Evolutionary conservation across 2,329 filamentous ascomycete species (phyloP), one percentile per base, ranked within the genome.

Genomic region (Thielaviopsis punctulata): DNA sequence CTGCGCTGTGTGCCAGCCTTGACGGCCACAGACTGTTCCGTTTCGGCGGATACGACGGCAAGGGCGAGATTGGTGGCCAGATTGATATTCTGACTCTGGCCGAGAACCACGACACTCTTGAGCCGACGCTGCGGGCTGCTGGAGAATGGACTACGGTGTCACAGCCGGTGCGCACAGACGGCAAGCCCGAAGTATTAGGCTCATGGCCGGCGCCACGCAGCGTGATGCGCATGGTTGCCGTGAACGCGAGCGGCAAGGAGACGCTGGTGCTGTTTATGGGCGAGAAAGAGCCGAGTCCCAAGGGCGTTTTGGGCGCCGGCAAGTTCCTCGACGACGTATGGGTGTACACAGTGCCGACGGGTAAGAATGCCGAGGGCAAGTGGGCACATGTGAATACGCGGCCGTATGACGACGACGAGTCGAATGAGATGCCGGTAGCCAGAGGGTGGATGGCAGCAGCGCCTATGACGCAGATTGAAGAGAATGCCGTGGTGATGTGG

Each of bases 1-100:
- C 83, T 0, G 76, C 78, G 3, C 77, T 93, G 23, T 77, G 80
- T 1, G 73, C 81, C 50, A 73, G 72, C 45, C 30, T 36, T 15
- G 30, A 36, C 22, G 72, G 75, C 51, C 77, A 76, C 22, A 75
- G 78, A 22, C 64, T 94, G 6, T 93, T 82, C 66, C 75, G 86
- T 24, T 89, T 87, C 68, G 85, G 86, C 56, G 87, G 87, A 0
- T 90, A 82, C 59, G 84, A 90, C 62, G 86, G 84, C 0, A 68
- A 72, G 45, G 68, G 61, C 0, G 83, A 89, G 60, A 69, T 85
- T 47, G 86, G 86, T 15, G 86, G 84, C 0, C 72, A 73, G 54
- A 61, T 94, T 12, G 86, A 93, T 60, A 73, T 83, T 54, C 62
- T 82, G 18, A 70, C 75, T 52, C 69, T 82, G 9, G 71, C 66